These are phyloP conservation scores for Parachaetomium inaequale DNA, from an alignment of 495 filamentous ascomycete species.

Conservation along the genomic window DNA sequence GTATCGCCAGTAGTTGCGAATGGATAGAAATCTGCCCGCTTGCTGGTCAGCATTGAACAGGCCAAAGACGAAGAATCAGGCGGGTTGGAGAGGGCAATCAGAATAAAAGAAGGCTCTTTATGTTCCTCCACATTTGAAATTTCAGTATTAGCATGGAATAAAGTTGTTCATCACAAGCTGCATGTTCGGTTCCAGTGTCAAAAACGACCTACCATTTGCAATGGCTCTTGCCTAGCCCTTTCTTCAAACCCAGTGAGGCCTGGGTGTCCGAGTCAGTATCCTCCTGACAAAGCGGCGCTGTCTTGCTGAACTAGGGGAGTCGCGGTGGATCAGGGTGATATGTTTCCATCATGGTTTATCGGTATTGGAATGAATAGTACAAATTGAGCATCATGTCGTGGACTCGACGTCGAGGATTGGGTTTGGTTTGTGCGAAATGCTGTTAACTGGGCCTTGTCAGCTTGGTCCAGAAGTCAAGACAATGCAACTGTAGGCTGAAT, in stretches of 20 bases:
- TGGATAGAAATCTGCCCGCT: neutral
- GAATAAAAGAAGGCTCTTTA: slow-evolving; percentile 97
- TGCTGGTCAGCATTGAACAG: slow-evolving; percentile 20
- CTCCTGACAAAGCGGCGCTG: neutral
- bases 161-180: slow-evolving; percentile 40
- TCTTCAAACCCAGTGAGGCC: neutral
- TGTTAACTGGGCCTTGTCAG: slow-evolving; percentile 27
- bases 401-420: neutral
- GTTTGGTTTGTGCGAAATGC: neutral
- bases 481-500: slow-evolving; percentile 1
- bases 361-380: slow-evolving; percentile 70
- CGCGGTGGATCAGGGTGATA: slow-evolving; percentile 48
- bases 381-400: slow-evolving; percentile 53
- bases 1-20: slow-evolving; percentile 51
- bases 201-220: slow-evolving; percentile 26
- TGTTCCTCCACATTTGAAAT: slow-evolving; percentile 63
- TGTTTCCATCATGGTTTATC: slow-evolving; percentile 45
- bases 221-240: neutral
- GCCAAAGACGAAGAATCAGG: neutral
- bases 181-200: slow-evolving; percentile 18
- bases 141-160: slow-evolving; percentile 94
- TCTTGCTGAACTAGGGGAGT: neutral
- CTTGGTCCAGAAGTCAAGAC: slow-evolving; percentile 6
- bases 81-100: slow-evolving; percentile 48
- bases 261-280: neutral